phyloP scores from a whole-genome alignment of 305 asterid genomes.

The Fraxinus platypoda region DNA sequence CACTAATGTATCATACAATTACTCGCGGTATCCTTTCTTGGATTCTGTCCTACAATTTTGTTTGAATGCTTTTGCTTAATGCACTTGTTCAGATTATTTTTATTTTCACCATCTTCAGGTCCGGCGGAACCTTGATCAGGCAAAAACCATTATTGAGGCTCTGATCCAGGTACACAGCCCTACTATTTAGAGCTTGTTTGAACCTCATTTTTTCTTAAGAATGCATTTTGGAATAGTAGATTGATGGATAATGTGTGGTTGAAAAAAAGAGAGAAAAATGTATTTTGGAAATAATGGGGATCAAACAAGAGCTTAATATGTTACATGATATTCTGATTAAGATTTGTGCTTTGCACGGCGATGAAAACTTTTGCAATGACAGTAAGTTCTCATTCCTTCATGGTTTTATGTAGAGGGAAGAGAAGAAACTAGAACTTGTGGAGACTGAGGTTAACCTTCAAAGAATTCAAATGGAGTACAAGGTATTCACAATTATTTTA shows the following conservation, averaged over 20 bases:
- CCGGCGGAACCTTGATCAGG: conserved; percentile 97
- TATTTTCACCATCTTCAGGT: conserved; percentile 57
- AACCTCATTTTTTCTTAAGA: no score
- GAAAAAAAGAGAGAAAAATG: no score
- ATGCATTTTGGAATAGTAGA: no score
- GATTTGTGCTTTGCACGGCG: conserved; percentile 16
- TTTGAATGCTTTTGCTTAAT: not conserved
- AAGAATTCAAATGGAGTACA: conserved; percentile 86
- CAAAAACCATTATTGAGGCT: conserved; percentile 80
- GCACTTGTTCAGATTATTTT: not conserved
- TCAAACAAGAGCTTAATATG: not conserved
- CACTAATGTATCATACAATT: not conserved
- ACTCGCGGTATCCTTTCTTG: not conserved
- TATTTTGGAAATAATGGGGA: no score
- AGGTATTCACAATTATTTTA: conserved; percentile 52
- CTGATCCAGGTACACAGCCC: conserved; percentile 63
- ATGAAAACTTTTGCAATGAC: conserved; percentile 15
- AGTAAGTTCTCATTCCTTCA: conserved; percentile 23
- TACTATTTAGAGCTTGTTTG: not conserved
- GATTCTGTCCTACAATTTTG: conserved; percentile 9
- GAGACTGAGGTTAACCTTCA: conserved; percentile 91
- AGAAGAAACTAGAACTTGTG: conserved; percentile 87
- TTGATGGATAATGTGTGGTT: no score
- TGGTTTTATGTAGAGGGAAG: conserved; percentile 72
- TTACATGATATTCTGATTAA: not conserved